Evolutionary conservation across 208 protist species (phyloP).

Genomic region (Leishmania guyanensis): DNA sequence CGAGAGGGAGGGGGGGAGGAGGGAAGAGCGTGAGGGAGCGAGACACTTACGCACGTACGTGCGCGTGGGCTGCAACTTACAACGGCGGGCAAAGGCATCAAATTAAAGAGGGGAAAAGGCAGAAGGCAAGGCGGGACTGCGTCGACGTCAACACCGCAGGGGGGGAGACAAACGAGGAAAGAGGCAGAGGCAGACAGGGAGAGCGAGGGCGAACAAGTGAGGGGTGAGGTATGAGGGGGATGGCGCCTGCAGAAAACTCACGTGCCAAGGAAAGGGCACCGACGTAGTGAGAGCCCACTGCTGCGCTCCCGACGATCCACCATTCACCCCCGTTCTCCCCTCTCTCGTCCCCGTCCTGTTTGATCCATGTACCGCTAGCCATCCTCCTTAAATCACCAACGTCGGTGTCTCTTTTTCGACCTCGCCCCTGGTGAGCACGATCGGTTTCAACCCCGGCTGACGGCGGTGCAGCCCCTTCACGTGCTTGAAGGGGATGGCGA

Average conservation of each 20-base stretch:
- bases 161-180: too few relatives aligned
- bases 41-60: neutral
- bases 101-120: neutral
- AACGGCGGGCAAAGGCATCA: neutral
- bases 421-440: constrained; percentile 25
- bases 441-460: constrained; percentile 34
- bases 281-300: neutral
- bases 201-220: neutral
- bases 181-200: neutral
- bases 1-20: neutral
- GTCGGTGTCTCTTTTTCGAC: constrained; percentile 14
- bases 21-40: neutral
- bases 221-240: neutral
- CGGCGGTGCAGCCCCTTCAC: constrained; percentile 72
- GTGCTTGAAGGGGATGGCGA: constrained; percentile 77
- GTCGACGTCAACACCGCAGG: too few relatives aligned
- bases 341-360: neutral
- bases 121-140: too few relatives aligned
- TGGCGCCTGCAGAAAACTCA: neutral
- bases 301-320: neutral
- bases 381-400: neutral
- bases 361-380: constrained; percentile 1
- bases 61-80: neutral
- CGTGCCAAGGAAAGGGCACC: neutral
- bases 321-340: neutral